These are phyloP conservation scores for Yarrowia hollandica DNA, from an alignment of 805 yeast genomes.

Conservation along the genomic window DNA sequence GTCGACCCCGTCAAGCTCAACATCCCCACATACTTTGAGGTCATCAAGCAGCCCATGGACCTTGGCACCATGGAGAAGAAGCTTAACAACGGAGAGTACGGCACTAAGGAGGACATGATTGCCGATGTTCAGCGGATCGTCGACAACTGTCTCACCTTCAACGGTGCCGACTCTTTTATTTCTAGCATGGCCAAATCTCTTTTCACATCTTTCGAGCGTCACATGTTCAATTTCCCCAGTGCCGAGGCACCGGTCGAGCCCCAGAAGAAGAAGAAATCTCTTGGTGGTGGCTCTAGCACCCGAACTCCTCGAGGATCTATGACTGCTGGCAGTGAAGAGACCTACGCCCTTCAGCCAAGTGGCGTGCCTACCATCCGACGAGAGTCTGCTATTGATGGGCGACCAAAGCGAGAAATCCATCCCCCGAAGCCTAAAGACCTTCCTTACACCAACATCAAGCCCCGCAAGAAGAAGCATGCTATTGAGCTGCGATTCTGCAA, in stretches of 20 bases:
- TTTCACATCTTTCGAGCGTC: constrained; percentile 90
- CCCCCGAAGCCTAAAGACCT: constrained; percentile 95
- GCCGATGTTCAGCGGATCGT: constrained; percentile 86
- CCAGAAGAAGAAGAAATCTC: constrained; percentile 17
- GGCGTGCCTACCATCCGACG: constrained; percentile 69
- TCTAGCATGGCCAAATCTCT: constrained; percentile 89
- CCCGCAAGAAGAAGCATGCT: constrained; percentile 87
- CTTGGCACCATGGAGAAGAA: constrained; percentile 86
- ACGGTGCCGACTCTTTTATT: constrained; percentile 79
- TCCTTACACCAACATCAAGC: constrained; percentile 80
- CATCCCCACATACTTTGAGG: constrained; percentile 86
- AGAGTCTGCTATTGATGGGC: constrained; percentile 61
- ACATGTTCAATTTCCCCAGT: constrained; percentile 87
- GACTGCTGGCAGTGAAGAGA: constrained; percentile 32
- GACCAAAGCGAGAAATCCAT: constrained; percentile 94
- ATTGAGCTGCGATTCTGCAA: constrained; percentile 86
- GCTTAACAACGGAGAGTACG: constrained; percentile 67
- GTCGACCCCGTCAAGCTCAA: constrained; percentile 87
- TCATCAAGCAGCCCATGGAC: constrained; percentile 88
- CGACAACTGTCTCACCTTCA: constrained; percentile 74
- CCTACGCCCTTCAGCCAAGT: constrained; percentile 43
- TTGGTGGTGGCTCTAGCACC: constrained; percentile 5
- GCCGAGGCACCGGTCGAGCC: constrained; percentile 40
- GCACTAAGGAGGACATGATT: constrained; percentile 62
- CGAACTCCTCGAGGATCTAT: constrained; percentile 30